Percentiles rank a stretch among this genome's conserved stretches.
These are phyloP conservation scores for Cyathus striatus DNA, from an alignment of 768 basidiomycete species.

Conservation along the genomic window DNA sequence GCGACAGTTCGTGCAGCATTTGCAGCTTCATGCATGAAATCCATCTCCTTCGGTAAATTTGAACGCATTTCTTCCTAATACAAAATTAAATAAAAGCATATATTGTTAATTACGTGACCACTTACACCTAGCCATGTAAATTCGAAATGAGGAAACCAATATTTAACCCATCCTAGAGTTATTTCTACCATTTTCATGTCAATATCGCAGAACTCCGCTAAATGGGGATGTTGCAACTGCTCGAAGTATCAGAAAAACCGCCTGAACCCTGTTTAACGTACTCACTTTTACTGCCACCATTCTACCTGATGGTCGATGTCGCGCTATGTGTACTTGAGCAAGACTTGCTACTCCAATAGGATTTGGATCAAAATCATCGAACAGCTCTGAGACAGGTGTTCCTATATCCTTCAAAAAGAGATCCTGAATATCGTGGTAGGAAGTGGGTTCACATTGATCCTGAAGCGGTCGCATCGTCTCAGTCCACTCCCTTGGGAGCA, in stretches of 20 bases:
- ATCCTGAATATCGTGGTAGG: conserved; percentile 67
- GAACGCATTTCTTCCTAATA: conserved; percentile 89
- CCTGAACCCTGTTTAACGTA: not conserved
- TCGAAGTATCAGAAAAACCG: conserved; percentile 4
- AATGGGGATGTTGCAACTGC: conserved; percentile 86
- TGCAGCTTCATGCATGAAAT: conserved; percentile 85
- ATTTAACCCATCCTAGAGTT: conserved; percentile 83
- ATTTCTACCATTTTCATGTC: conserved; percentile 86
- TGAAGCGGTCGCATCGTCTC: conserved; percentile 58
- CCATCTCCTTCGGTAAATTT: conserved; percentile 90
- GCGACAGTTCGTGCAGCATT: conserved; percentile 70
- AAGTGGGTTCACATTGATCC: conserved; percentile 90
- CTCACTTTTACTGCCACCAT: conserved; percentile 82
- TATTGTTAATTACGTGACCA: conserved; percentile 1
- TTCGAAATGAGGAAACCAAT: conserved; percentile 94
- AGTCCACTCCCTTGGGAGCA: conserved; percentile 51
- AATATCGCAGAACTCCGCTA: conserved; percentile 87
- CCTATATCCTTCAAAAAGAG: conserved; percentile 83
- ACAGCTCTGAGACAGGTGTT: conserved; percentile 62
- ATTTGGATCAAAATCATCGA: conserved; percentile 77
- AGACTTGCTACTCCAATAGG: conserved; percentile 96
- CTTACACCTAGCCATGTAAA: conserved; percentile 83
- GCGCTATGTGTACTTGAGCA: conserved; percentile 91
- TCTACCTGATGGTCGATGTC: conserved; percentile 63
- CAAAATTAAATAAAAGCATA: conserved; percentile 24